Evolutionary conservation across 768 basidiomycete species (phyloP), one percentile per base, ranked within the genome.

Genomic region (Obba rivulosa): DNA sequence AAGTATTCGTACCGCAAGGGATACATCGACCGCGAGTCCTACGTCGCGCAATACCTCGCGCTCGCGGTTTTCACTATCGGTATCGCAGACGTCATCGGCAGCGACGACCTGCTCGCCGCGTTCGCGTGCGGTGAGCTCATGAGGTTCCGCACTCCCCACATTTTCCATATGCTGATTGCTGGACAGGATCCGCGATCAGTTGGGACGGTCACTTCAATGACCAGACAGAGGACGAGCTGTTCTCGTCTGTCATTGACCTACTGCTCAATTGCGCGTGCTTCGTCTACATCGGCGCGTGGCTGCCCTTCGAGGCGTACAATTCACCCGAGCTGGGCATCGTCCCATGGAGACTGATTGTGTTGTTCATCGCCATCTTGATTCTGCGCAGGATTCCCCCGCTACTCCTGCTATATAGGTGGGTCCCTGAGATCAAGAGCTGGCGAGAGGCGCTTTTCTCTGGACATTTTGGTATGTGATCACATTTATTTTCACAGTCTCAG

Each of bases 161-260:
- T n/a, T 17, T 16, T 21, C 16, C 9, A 4, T n/a, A 35, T 35
- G 34, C 34, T 35, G 21, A 35, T 35, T 9, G 34, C 10, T 9
- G 62, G 38, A 62, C 66, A 83, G 94, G 94, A 2, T 82, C 77
- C 45, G 90, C 94, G 1, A 86, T 97, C 54, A 90, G 90, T 7
- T 94, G 90, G 92, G 92, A 95, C 64, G 88, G 82, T 2, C 74
- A 89, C 55, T 88, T 88, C 69, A 86, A 88, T 57, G 67, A 68
- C 17, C 83, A 90, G 50, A 90, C 80, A 0, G 88, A 94, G 66
- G 82, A 87, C 53, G 89, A 92, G 49, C 73, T 81, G 10, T 97
- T 99, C 62, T 85, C 91, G 1, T 85, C 91, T 21, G 88, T 96
- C 36, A 83, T 98, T 53, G 90, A 97, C 64, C 78, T 96, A 52